Evolutionary conservation across 352 stramenopile genomes (phyloP), one percentile per base, ranked within the genome.

Genomic region (Pythium utonaiense): DNA sequence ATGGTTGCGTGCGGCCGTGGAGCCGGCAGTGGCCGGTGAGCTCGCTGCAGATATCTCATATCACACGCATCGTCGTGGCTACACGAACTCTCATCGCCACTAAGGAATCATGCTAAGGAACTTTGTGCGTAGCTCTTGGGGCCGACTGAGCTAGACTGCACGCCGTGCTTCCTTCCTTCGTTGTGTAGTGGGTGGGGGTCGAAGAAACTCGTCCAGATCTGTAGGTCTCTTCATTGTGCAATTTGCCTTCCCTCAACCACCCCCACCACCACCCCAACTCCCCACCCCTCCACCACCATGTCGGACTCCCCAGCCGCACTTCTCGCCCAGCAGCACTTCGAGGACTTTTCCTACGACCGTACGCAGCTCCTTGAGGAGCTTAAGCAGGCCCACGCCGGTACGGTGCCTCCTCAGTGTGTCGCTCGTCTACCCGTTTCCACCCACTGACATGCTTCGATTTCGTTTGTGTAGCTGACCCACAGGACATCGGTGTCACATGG

Each of bases 311-410:
- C 81, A 6, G 67, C 78, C 48, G 79, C 81, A 13, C 64, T 87
- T 25, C 71, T 80, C 47, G 78, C 80, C 16, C 80, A 94, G 56
- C 80, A 94, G 57, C 75, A 88, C 53, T 94, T 91, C 70, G 83
- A 89, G 57, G 75, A 89, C 69, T 77, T 77, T 40, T 57, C 50
- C 10, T 89, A 89, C 66, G 78, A 89, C 66, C 84, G 82, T 22
- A 73, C 67, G 30, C 63, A 86, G 64, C 70, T 92, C 48, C 68
- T 91, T 16, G 55, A 71, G 28, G 74, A 82, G 34, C 69, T 94
- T 41, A 73, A 85, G 52, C 68, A 74, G 42, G 77, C 81, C 64
- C 64, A 89, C 42, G 69, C 62, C 25, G 44, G 25, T 51, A 33
- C 22, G 25, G 28, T 50, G 17, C 17, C 5, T 3, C 41, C 28